Conservation (phyloP, 495 filamentous ascomycete species). For the Viridothelium virens region DNA sequence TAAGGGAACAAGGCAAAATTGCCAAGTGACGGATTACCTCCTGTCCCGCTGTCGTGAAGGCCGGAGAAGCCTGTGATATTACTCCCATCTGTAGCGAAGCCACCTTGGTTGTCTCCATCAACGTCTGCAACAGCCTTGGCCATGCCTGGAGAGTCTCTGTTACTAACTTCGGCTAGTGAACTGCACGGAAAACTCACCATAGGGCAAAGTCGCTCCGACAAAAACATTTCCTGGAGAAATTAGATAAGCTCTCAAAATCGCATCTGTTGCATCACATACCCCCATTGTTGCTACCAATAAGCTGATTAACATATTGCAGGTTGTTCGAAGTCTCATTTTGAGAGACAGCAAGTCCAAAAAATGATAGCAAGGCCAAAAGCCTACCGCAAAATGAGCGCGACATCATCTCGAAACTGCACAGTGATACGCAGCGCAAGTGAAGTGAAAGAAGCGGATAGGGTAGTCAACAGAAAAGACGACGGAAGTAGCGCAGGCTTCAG, state of each 20-base stretch:
- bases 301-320: slow-evolving; percentile 32
- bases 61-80: slow-evolving; percentile 59
- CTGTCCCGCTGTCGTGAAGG: slow-evolving; percentile 33
- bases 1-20: slow-evolving; percentile 70
- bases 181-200: slow-evolving; percentile 36
- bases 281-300: slow-evolving; percentile 36
- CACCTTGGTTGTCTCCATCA: slow-evolving; percentile 58
- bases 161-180: not conserved
- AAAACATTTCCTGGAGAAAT: slow-evolving; percentile 56
- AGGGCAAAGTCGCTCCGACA: slow-evolving; percentile 64
- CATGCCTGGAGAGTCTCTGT: slow-evolving; percentile 36
- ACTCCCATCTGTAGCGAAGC: slow-evolving; percentile 58
- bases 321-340: slow-evolving; percentile 18
- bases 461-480: not conserved
- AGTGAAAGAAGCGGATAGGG: not conserved
- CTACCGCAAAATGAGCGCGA: not conserved
- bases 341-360: slow-evolving; percentile 19
- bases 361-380: slow-evolving; percentile 1
- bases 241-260: slow-evolving; percentile 31
- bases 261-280: slow-evolving; percentile 15
- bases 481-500: no score
- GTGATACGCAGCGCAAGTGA: not conserved
- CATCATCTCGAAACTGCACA: not conserved
- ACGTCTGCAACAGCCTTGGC: slow-evolving; percentile 73
- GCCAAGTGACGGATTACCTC: slow-evolving; percentile 43